Base-by-base conservation (phyloP, 2,329 filamentous ascomycete species). In the Metarhizium anisopliae region DNA sequence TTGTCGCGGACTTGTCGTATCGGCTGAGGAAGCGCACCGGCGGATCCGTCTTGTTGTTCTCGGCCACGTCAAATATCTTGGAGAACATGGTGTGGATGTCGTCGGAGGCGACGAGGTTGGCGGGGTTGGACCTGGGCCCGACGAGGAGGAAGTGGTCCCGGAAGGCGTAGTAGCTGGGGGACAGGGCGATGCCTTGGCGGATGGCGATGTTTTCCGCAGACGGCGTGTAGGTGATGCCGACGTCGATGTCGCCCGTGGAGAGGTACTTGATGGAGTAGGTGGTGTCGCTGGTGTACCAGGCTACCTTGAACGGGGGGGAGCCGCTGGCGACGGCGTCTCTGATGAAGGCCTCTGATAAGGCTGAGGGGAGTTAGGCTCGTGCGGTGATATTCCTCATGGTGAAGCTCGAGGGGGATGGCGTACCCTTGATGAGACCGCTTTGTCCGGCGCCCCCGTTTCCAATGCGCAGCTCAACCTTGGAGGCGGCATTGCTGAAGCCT, bases 1-100 rank as follows among this genome's bases (percentile, higher is more conserved):
- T 78, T 3, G 74, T 77, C 0, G 76, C 75, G 2, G 74, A 77
- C 60, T 77, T 78, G 58, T 78, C 76, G 52, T 69, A 78, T 1
- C 76, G 69, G 35, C 65, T 72, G 11, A 77, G 62, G 53, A 77
- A 78, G 14, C 72, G 68, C 2, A 75, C 69, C 0, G 69, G 67
- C 0, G 67, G 62, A 2, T 65, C 59, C 0, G 68, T 70, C 0
- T 58, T 59, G 3, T 62, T 64, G 2, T 62, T 67, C 40, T 72
- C 66, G 1, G 70, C 70, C 3, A 69, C 67, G 45, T 16, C 10
- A 25, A 30, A 30, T 13, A 49, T 49, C 13, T 49, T 30, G 3
- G 45, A 29, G 3, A 72, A 74, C 20, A 66, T 72, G n/a, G 61
- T 65, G 4, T 58, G 47, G 35, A 70, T 68, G 45, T 71, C 64